Conservation (phyloP, 441 rosid genomes). For the Corymbia calophylla region DNA sequence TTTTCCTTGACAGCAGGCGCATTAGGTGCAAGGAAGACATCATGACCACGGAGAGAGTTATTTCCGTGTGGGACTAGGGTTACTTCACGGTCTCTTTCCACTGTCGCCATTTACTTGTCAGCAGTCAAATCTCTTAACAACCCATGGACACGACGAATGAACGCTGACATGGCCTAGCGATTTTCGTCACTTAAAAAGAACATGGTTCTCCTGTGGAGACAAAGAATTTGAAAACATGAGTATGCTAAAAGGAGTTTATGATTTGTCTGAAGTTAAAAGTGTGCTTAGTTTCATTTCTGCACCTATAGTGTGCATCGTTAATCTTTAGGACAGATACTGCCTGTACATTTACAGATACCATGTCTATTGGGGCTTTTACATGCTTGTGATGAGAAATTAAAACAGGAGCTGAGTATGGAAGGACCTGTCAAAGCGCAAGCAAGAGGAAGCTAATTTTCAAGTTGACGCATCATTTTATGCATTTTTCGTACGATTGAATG, state of each 20-base stretch:
- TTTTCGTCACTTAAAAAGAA: neutral
- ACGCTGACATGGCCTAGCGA: neutral
- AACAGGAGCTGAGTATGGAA: neutral
- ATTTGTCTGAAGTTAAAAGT: neutral
- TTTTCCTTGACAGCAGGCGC: neutral
- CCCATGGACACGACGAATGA: neutral
- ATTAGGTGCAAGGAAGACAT: neutral
- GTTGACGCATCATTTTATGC: neutral
- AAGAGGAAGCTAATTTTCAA: neutral
- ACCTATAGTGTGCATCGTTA: neutral
- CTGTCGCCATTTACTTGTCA: neutral
- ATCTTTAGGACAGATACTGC: neutral
- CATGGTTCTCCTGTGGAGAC: neutral
- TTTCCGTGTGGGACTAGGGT: neutral
- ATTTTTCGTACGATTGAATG: neutral
- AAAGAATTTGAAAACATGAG: neutral
- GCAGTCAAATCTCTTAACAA: neutral
- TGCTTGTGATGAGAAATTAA: neutral
- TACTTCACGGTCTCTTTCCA: neutral
- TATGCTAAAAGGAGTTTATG: neutral
- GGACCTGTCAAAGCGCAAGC: neutral
- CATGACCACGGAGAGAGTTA: neutral
- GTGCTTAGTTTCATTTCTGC: neutral
- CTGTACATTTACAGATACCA: neutral
- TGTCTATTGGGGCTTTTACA: neutral